A percentile compares a stretch with the other conserved stretches of the same genome.
phyloP scores from a whole-genome alignment of 805 yeast genomes.

The Wilhelminamyces savonicus region DNA sequence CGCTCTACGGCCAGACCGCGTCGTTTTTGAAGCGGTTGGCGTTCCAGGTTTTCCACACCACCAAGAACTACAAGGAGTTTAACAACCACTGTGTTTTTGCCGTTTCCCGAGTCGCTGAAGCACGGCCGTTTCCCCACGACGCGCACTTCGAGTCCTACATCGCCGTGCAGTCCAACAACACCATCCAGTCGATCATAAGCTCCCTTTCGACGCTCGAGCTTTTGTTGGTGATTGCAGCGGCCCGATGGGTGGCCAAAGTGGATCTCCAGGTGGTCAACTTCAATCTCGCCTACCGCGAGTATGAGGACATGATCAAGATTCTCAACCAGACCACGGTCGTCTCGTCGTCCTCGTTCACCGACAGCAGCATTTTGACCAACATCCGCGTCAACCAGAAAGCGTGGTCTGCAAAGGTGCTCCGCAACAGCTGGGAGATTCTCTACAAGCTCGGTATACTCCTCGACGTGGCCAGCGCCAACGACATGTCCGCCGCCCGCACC shows the following conservation, averaged over 20 bases:
- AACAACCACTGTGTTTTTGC: constrained; percentile 37
- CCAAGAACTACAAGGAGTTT: constrained; percentile 50
- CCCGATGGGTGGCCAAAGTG: constrained; percentile 59
- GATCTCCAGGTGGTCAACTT: constrained; percentile 62
- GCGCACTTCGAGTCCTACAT: constrained; percentile 16
- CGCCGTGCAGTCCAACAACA: constrained; percentile 16
- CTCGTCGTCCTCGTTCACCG: constrained; percentile 29
- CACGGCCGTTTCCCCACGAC: constrained; percentile 20
- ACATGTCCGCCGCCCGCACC: constrained; percentile 20
- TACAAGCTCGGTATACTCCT: constrained; percentile 48
- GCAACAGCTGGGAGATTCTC: constrained; percentile 70
- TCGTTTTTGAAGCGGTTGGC: constrained; percentile 7
- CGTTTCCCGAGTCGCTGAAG: constrained; percentile 22
- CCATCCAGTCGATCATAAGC: constrained; percentile 19
- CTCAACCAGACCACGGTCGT: constrained; percentile 30
- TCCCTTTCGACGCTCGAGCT: constrained; percentile 65
- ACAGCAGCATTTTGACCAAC: constrained; percentile 25
- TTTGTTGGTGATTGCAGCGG: constrained; percentile 65
- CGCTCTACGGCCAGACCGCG: neutral
- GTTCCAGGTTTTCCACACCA: constrained; percentile 47
- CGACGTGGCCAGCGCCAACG: constrained; percentile 23
- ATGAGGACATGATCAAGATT: constrained; percentile 44
- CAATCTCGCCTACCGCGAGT: constrained; percentile 74
- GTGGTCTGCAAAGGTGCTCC: constrained; percentile 57
- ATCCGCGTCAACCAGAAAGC: constrained; percentile 37